Percentiles rank a stretch among this genome's conserved stretches.
Conservation (phyloP, 495 filamentous ascomycete genomes). For the Podospora conica region DNA sequence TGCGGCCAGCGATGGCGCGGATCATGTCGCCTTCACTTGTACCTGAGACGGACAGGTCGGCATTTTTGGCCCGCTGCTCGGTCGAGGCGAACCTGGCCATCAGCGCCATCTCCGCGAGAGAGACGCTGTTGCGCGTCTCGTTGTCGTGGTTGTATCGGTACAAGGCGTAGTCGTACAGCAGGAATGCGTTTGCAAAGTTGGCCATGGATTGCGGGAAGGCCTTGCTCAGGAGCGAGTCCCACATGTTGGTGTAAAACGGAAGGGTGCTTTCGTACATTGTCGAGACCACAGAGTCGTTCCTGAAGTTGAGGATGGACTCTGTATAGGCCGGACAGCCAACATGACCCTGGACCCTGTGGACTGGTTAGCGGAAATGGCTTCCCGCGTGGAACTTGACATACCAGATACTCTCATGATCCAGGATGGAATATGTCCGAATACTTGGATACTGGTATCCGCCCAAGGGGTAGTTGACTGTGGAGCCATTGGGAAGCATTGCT, state of each 20-base stretch:
- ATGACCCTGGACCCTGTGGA: slow-evolving; percentile 30
- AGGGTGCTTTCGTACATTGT: slow-evolving; percentile 23
- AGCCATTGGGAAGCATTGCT: slow-evolving; percentile 26
- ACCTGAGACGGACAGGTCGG: slow-evolving; percentile 26
- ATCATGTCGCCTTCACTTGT: slow-evolving; percentile 29
- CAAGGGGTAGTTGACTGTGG: slow-evolving; percentile 31
- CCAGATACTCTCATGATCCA: slow-evolving; percentile 34
- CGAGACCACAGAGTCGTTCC: slow-evolving; percentile 16
- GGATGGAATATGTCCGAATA: slow-evolving; percentile 22
- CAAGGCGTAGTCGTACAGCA: slow-evolving; percentile 39
- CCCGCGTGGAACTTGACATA: slow-evolving; percentile 12
- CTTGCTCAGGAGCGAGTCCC: slow-evolving; percentile 23
- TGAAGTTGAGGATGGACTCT: slow-evolving; percentile 22
- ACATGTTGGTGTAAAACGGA: slow-evolving; percentile 32
- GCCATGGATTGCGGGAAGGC: slow-evolving; percentile 21
- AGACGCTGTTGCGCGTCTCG: slow-evolving; percentile 17
- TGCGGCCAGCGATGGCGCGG: slow-evolving; percentile 36
- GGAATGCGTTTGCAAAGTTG: slow-evolving; percentile 37
- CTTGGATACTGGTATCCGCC: slow-evolving; percentile 40
- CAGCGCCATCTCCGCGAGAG: slow-evolving; percentile 15
- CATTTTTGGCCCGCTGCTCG: slow-evolving; percentile 33
- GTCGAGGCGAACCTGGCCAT: slow-evolving; percentile 27
- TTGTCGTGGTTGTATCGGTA: slow-evolving; percentile 35
- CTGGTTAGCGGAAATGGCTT: background rate
- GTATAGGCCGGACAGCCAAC: slow-evolving; percentile 26